Evolutionary conservation across 495 filamentous ascomycete species (phyloP), one percentile per base, ranked within the genome.

Genomic region (Neurospora sp.): DNA sequence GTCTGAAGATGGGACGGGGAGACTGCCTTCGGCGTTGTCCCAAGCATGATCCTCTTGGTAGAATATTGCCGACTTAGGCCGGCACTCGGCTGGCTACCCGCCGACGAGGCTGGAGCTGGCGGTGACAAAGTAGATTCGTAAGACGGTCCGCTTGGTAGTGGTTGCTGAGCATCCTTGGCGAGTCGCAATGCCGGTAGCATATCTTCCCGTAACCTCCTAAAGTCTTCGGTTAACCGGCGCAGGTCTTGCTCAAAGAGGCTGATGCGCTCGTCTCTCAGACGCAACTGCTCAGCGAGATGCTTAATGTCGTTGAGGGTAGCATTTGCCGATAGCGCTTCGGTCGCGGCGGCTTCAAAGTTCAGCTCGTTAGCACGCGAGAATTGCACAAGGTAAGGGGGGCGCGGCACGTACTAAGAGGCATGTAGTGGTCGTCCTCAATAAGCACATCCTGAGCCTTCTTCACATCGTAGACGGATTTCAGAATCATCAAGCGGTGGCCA

Each of bases 401-500:
- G 16, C 41, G 71, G 45, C 59, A 86, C 93, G 74, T 90, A 98
- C 94, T 94, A 39, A 94, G 87, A 44, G 96, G 96, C 69, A 98
- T 90, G 81, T 97, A 99, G 78, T 98, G 92, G 75, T 97, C 96
- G 35, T 90, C 87, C 74, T 98, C 96, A 73, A 97, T 90, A 3
- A 93, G 91, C 72, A 99, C 88, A 76, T 94, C 92, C 78, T 98
- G 93, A 73, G 92, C 92, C 76, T 94, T 89, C 83, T 99, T 99
- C 75, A 94, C 89, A 78, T 98, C 94, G 81, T 97, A 99, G 42
- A 98, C 93, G 74, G 88, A 92, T 83, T 97, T 98, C 69, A 99
- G 86, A 53, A 99, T 96, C 3, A 94, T 97, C 73, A 99, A 86
- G 38, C 96, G 90, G 82, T 99, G 96, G 4, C 96, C 96, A 44